Conservation (phyloP, 345 rosid species). For the Lumnitzera littorea region DNA sequence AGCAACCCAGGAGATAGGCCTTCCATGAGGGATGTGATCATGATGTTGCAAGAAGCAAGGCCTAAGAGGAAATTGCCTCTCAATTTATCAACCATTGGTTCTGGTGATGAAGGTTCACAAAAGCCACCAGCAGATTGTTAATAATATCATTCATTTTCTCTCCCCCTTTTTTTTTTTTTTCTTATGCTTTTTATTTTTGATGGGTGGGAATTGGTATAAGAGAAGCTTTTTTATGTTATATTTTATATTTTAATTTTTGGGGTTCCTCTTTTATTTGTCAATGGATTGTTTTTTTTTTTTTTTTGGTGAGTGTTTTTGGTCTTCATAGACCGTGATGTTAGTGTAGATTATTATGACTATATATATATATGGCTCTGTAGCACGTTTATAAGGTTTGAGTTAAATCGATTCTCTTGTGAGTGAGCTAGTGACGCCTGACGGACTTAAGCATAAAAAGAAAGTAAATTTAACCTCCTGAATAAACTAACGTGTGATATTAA, state of each 20-base stretch:
- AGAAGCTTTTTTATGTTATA: conserved; percentile 18
- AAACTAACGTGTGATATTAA: too few species aligned
- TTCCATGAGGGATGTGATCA: conserved; percentile 89
- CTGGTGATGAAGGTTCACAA: conserved; percentile 15
- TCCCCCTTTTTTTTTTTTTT: not conserved
- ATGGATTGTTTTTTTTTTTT: not conserved
- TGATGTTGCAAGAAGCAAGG: conserved; percentile 89
- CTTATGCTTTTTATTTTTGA: conserved; percentile 2
- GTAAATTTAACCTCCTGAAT: too few species aligned
- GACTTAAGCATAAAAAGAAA: too few species aligned
- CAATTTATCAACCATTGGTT: conserved; percentile 8
- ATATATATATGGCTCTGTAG: too few species aligned
- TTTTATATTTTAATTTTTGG: conserved; percentile 8
- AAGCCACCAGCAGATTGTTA: conserved; percentile 49
- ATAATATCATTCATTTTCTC: conserved; percentile 17
- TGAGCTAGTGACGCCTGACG: too few species aligned
- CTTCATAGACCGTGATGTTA: too few species aligned
- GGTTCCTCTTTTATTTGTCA: conserved; percentile 8
- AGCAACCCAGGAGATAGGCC: conserved; percentile 83
- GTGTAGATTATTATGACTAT: too few species aligned
- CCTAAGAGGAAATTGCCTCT: conserved; percentile 54
- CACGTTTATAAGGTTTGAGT: too few species aligned
- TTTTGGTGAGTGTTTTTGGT: not conserved
- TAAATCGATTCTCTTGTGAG: too few species aligned
- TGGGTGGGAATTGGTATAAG: conserved; percentile 56